Evolutionary conservation across 2,329 filamentous ascomycete genomes (phyloP).

Genomic region (Venturia asperata): DNA sequence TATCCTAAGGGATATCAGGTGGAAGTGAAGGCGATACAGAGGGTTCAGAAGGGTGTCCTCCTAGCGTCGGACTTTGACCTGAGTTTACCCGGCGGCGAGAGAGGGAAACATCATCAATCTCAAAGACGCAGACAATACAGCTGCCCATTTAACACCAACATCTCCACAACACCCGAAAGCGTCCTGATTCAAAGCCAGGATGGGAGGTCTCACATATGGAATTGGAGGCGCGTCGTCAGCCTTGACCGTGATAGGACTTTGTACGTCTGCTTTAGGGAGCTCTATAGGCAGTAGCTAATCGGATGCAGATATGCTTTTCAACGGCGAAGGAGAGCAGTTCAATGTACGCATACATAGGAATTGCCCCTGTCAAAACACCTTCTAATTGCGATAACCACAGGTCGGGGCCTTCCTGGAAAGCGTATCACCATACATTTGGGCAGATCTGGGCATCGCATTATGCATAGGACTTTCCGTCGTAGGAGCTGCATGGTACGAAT

Average conservation of each 20-base stretch:
- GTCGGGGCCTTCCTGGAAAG: conserved; percentile 91
- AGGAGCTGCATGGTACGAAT: conserved; percentile 83
- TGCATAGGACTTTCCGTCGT: conserved; percentile 96
- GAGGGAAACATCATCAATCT: conserved; percentile 3
- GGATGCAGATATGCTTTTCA: conserved; percentile 88
- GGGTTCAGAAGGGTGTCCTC: neutral
- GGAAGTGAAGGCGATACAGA: neutral
- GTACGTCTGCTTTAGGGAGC: conserved; percentile 48
- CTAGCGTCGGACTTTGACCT: neutral
- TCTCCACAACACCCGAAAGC: neutral
- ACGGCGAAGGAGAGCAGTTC: conserved; percentile 90
- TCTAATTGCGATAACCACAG: conserved; percentile 37
- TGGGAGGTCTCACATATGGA: conserved; percentile 69
- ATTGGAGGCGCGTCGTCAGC: conserved; percentile 60
- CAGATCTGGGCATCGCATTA: conserved; percentile 78
- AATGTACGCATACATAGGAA: conserved; percentile 56
- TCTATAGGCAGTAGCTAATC: conserved; percentile 25
- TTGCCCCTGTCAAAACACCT: neutral
- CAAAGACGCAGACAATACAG: conserved; percentile 1
- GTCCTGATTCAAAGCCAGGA: conserved; percentile 14
- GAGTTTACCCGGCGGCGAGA: conserved; percentile 4
- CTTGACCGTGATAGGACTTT: conserved; percentile 67
- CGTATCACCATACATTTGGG: conserved; percentile 92
- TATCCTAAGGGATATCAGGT: neutral
- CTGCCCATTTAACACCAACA: neutral